Evolutionary conservation across 345 rosid genomes (phyloP), one percentile per base, ranked within the genome.

Genomic region (Clausena lansium): DNA sequence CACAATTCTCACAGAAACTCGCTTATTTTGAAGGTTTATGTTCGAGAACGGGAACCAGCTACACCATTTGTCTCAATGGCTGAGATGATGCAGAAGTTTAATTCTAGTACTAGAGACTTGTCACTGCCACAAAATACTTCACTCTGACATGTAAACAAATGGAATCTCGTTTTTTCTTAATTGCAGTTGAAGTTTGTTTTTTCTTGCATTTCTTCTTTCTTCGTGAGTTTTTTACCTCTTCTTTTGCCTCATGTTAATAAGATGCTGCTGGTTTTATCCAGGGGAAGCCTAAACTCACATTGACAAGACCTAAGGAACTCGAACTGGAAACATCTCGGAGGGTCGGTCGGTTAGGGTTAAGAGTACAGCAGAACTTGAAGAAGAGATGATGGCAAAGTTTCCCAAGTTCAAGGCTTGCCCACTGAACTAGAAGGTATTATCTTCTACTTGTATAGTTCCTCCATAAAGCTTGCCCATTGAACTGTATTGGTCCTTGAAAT

Each of bases 371-470:
- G 99, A 97, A 83, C 87, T 97, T 73, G 99, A 96, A 84, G 99
- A 94, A 86, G 99, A 96, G 89, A 90, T 96, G 95, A 85, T 96
- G 94, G 91, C 98, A 59, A 92, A 94, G 83, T 88, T 94, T 81
- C 98, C 98, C 1, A 96, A 96, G 83, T 96, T 96, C 83, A 96
- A 92, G 89, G 99, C 99, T 79, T 88, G 97, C 78, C 97, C 95
- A n/a, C 50, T 96, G 59, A 96, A 96, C 90, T 94, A 91, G 87
- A 96, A 92, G 98, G 99, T 93, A 68, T 33, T 68, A 27, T 35
- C 59, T 61, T 69, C 5, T 52, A 28, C n/a, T 55, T 81, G n/a
- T 25, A 24, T 13, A 72, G 59, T 77, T 79, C 73, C 73, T 8
- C 58, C 25, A 52, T 39, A 50, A 50, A 19, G 27, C 62, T 38